Conservation (phyloP, 2,329 filamentous ascomycete species). For the Clonostachys sp. region DNA sequence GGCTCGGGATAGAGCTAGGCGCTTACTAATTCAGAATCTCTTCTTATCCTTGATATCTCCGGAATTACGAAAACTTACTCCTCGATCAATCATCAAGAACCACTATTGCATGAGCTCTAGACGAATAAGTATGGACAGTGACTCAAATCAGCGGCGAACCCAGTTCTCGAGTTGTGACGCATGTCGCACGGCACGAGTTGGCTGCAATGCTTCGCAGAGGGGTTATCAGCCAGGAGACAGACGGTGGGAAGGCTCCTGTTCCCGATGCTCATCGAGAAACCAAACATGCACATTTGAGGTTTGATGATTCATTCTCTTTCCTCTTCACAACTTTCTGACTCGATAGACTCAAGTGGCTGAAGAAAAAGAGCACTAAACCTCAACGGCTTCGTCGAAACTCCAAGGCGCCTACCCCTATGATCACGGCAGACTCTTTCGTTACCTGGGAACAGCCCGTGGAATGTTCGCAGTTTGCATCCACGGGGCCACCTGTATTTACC, state of each 20-base stretch:
- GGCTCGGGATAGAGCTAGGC: no score
- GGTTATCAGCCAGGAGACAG: slow-evolving; percentile 4
- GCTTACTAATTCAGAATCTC: no score
- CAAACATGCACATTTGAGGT: slow-evolving; percentile 11
- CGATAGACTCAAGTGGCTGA: no score
- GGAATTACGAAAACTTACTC: no score
- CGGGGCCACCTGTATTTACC: no score
- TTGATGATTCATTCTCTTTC: background rate
- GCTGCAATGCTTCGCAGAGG: slow-evolving; percentile 17
- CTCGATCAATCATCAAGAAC: no score
- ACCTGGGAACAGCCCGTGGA: background rate
- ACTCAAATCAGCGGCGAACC: slow-evolving; percentile 5
- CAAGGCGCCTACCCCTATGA: background rate
- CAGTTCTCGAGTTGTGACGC: slow-evolving; percentile 26
- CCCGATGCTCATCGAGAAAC: slow-evolving; percentile 6
- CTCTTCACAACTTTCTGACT: no score
- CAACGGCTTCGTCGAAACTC: background rate
- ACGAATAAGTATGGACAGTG: background rate
- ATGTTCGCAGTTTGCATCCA: background rate
- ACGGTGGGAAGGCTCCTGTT: slow-evolving; percentile 5
- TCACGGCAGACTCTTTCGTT: background rate
- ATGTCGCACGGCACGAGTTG: slow-evolving; percentile 20
- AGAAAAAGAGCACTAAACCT: background rate
- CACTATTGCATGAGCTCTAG: no score
- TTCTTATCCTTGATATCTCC: no score